Conservation (phyloP, 139 green algal genomes). For the Volvox africanus region DNA sequence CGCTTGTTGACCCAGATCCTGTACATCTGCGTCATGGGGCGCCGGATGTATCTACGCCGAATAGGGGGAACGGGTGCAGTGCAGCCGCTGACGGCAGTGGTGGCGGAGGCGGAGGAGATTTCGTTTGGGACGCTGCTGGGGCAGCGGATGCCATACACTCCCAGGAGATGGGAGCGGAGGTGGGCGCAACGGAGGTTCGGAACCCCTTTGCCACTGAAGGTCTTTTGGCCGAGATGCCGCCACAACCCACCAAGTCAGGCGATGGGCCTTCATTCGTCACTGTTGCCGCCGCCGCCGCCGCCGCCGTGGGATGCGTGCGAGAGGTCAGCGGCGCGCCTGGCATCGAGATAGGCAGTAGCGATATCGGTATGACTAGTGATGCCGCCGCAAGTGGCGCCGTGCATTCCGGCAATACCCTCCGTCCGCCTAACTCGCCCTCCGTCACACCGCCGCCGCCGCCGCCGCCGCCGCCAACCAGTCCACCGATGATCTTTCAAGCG, state of each 20-base stretch:
- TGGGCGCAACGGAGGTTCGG: neutral
- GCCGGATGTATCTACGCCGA: neutral
- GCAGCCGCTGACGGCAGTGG: neutral
- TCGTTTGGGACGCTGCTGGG: neutral
- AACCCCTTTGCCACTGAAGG: too few species aligned
- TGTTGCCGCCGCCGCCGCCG: neutral
- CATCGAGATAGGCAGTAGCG: neutral
- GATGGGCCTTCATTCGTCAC: neutral
- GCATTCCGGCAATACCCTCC: too few species aligned
- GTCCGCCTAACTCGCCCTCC: neutral
- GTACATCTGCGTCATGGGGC: neutral
- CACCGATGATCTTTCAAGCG: neutral
- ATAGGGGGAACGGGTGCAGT: too few species aligned
- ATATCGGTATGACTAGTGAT: neutral
- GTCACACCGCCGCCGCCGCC: neutral
- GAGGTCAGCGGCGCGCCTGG: neutral
- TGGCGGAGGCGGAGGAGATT: neutral
- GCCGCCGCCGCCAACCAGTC: neutral
- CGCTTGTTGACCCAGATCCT: neutral
- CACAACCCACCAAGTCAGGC: neutral
- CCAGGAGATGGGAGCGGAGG: neutral
- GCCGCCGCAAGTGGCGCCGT: too few species aligned
- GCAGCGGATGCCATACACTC: neutral
- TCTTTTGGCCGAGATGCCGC: too few species aligned
- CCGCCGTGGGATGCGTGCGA: neutral